Evolutionary conservation across 305 asterid genomes (phyloP).

Genomic region (Fraxinus greggii): DNA sequence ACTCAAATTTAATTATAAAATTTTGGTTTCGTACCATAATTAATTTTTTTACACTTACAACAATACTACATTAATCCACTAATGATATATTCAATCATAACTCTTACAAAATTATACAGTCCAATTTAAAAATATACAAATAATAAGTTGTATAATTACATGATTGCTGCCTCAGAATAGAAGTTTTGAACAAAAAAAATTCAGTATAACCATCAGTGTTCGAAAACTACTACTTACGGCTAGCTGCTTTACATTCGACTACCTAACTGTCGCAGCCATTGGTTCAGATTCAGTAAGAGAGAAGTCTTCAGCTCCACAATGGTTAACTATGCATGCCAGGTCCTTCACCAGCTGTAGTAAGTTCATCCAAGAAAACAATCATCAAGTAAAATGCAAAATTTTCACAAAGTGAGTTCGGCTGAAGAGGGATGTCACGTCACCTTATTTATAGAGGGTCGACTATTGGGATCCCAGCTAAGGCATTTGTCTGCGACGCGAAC

Average conservation of each 20-base stretch:
- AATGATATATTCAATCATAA: too few species aligned
- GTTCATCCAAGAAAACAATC: constrained; percentile 5
- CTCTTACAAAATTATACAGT: not conserved
- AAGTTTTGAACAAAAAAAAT: not conserved
- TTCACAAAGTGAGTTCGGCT: not conserved
- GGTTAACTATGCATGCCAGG: constrained; percentile 26
- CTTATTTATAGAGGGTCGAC: constrained; percentile 49
- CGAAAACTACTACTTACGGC: not conserved
- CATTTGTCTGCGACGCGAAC: constrained; percentile 50
- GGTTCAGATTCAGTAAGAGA: constrained; percentile 47
- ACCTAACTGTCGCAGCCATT: constrained; percentile 6
- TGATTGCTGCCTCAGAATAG: not conserved
- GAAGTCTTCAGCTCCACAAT: constrained; percentile 37
- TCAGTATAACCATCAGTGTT: not conserved
- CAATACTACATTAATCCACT: not conserved
- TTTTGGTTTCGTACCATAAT: too few species aligned
- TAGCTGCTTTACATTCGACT: not conserved
- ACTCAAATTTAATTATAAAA: not conserved
- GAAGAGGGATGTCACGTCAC: constrained; percentile 23
- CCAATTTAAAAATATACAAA: not conserved
- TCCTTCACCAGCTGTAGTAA: constrained; percentile 33
- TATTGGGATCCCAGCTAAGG: constrained; percentile 49
- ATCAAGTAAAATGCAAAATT: not conserved
- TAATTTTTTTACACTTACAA: too few species aligned
- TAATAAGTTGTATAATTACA: not conserved